phyloP scores from a whole-genome alignment of 768 basidiomycete species.

The Neoboletus magnificus region DNA sequence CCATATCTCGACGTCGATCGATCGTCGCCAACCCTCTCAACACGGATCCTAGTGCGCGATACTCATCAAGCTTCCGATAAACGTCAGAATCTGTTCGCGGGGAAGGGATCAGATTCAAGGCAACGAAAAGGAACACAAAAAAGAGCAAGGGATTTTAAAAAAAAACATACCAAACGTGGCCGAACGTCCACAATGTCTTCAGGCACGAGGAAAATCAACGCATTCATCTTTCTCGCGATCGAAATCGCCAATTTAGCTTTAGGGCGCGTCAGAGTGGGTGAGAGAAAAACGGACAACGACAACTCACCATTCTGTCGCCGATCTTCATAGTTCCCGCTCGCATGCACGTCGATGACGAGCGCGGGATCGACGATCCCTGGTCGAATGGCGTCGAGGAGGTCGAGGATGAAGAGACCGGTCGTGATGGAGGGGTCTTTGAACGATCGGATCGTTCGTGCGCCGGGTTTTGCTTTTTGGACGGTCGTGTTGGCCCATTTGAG shows the following conservation, averaged over 20 bases:
- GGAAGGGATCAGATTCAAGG: neutral
- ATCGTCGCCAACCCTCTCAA: neutral
- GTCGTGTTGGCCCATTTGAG: constrained; percentile 94
- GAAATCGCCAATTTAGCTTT: constrained; percentile 98
- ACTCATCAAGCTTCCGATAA: constrained; percentile 91
- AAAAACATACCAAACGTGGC: constrained; percentile 69
- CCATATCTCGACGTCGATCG: neutral
- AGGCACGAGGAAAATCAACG: constrained; percentile 93
- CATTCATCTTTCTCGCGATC: constrained; percentile 97
- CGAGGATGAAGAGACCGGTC: constrained; percentile 89
- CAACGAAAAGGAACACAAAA: neutral
- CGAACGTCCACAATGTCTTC: constrained; percentile 97
- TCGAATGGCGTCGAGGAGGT: constrained; percentile 84
- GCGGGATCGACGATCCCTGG: constrained; percentile 94
- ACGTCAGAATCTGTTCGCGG: constrained; percentile 75
- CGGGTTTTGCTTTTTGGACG: constrained; percentile 66
- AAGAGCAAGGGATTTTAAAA: no score
- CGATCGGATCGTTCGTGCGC: constrained; percentile 67
- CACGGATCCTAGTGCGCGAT: constrained; percentile 37
- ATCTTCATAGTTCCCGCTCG: constrained; percentile 75
- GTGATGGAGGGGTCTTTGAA: constrained; percentile 93
- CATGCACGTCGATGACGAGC: constrained; percentile 63
- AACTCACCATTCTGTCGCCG: constrained; percentile 84
- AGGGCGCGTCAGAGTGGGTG: neutral
- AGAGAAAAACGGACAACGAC: neutral